Conservation (phyloP, 352 stramenopile species). For the Pythium folliculosum region DNA sequence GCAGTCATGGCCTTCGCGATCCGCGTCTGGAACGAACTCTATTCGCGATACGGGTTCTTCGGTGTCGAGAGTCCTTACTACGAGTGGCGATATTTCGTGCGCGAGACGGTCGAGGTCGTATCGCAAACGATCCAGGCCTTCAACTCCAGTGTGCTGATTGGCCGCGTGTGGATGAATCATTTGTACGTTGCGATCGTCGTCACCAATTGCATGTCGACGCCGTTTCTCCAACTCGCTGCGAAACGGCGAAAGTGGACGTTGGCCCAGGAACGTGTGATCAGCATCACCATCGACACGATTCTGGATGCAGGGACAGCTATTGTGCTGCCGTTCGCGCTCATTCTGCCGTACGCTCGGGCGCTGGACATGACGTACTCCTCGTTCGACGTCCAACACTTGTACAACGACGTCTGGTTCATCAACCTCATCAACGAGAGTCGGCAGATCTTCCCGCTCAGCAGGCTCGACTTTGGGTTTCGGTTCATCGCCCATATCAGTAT, state of each 20-base stretch:
- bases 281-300: slow-evolving; percentile 14
- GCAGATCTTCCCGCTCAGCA: slow-evolving; percentile 22
- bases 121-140: slow-evolving; percentile 23
- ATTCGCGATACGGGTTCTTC: slow-evolving; percentile 28
- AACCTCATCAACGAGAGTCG: slow-evolving; percentile 23
- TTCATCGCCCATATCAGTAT: slow-evolving; percentile 25
- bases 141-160: slow-evolving; percentile 13
- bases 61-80: slow-evolving; percentile 38
- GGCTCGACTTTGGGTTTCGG: slow-evolving; percentile 7
- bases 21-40: slow-evolving; percentile 14
- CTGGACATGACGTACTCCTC: slow-evolving; percentile 7
- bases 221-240: slow-evolving; percentile 15
- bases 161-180: slow-evolving; percentile 19
- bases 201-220: slow-evolving; percentile 21
- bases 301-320: slow-evolving; percentile 22
- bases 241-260: not conserved
- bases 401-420: slow-evolving; percentile 31
- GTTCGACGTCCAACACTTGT: slow-evolving; percentile 22
- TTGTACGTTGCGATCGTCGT: slow-evolving; percentile 12
- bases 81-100: slow-evolving; percentile 27
- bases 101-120: slow-evolving; percentile 22
- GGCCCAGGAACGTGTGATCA: slow-evolving; percentile 13
- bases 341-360: slow-evolving; percentile 19
- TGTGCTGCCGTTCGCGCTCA: slow-evolving; percentile 15
- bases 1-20: not conserved